Conservation (phyloP, 2,329 filamentous ascomycete species). For the Lasiodiplodia sp. region DNA sequence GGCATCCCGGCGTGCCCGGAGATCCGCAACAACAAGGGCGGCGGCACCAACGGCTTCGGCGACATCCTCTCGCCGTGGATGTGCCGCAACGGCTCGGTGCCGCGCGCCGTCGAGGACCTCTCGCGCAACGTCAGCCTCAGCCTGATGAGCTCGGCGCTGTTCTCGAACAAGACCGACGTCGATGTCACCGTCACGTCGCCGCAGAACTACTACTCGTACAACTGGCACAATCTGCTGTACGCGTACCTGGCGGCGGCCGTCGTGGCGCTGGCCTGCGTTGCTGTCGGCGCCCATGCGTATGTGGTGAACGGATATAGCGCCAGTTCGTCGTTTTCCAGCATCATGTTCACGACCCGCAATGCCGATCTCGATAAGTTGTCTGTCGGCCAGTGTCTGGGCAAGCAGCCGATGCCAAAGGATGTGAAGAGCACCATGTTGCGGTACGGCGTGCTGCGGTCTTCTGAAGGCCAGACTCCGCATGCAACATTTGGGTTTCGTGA, state of each 20-base stretch:
- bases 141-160: background rate
- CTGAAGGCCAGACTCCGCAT: background rate
- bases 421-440: background rate
- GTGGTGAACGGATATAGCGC: background rate
- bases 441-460: background rate
- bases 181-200: background rate
- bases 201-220: constrained; percentile 5
- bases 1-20: background rate
- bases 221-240: background rate
- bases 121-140: constrained; percentile 10
- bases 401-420: background rate
- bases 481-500: background rate
- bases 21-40: background rate
- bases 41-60: background rate
- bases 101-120: background rate
- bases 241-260: background rate
- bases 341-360: constrained; percentile 6
- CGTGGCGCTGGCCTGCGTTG: background rate
- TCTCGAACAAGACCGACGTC: background rate
- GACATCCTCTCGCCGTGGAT: background rate
- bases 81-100: constrained; percentile 10
- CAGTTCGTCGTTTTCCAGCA: constrained; percentile 11
- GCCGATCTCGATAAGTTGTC: background rate
- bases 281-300: background rate
- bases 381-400: background rate